Conservation (phyloP, 192 early-diverging fungal genomes). For the Entomortierella beljakovae region DNA sequence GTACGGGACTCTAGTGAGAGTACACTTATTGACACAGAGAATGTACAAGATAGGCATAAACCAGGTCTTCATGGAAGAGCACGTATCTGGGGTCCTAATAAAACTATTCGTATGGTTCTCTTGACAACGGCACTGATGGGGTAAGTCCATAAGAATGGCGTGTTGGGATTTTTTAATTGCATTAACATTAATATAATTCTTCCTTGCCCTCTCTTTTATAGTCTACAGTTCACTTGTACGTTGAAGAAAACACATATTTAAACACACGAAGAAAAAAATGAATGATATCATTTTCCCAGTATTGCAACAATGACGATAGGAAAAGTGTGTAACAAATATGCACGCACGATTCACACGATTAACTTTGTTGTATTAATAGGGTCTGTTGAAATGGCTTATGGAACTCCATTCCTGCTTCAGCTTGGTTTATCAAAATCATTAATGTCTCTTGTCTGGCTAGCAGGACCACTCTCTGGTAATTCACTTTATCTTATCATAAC, state of each 20-base stretch:
- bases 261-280: background rate
- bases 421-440: slow-evolving; percentile 85
- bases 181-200: too few species aligned
- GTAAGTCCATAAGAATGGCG: slow-evolving; percentile 20
- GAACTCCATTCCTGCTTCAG: slow-evolving; percentile 86
- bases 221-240: slow-evolving; percentile 77
- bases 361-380: slow-evolving; percentile 54
- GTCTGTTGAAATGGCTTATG: slow-evolving; percentile 82
- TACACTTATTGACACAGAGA: too few species aligned
- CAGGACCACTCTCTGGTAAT: slow-evolving; percentile 84
- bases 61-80: slow-evolving; percentile 46
- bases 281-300: slow-evolving; percentile 32
- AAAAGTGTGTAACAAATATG: too few species aligned
- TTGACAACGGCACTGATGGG: slow-evolving; percentile 68
- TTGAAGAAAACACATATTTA: background rate
- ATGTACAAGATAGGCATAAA: background rate
- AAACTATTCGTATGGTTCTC: slow-evolving; percentile 60
- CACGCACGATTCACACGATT: background rate
- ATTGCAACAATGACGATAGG: background rate
- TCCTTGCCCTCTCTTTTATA: background rate
- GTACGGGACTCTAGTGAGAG: too few species aligned
- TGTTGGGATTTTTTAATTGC: background rate
- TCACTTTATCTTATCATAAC: background rate
- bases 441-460: slow-evolving; percentile 95
- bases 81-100: slow-evolving; percentile 54